Evolutionary conservation across 192 early-diverging fungal species (phyloP), one percentile per base, ranked within the genome.

Genomic region (Coemansia umbellata): DNA sequence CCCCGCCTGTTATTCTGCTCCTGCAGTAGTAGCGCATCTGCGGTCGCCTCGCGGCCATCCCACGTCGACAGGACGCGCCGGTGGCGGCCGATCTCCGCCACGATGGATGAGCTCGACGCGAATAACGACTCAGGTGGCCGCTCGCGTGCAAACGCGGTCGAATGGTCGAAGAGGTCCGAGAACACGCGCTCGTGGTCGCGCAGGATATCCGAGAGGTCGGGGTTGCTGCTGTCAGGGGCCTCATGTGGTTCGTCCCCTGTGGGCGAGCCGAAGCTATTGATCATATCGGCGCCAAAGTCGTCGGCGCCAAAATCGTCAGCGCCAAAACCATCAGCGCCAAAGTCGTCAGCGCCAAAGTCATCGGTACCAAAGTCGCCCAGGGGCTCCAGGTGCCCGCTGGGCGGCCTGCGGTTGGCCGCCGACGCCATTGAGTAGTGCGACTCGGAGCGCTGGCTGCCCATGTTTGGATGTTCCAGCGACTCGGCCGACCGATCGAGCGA

Each of bases 401-500:
- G 42, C 37, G 37, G 14, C n/a, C n/a, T n/a, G 23, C 43, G 17
- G 31, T 37, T 30, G 1, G 10, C 32, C 56, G 59, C 37, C 47
- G 52, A 60, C 23, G 36, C 7, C 3, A 56, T 10, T 31, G 68
- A 63, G 27, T 19, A 13, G 1, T 42, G 49, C 21, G 51, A 41
- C 21, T n/a, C 24, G 31, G 60, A 48, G 21, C 51, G 54, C 60
- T 74, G 71, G 53, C 72, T 75, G 31, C 65, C 72, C 51, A 75
- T 45, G 24, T 75, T 75, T 13, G 64, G 72, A 18, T 75, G 72
- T 19, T 75, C 72, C 26, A 68, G 60, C 31, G 72, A 68, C 49
- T 64, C 64, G 1, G 39, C 17, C 44, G 64, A 75, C 23, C n/a
- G 44, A 9, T 32, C 31, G n/a, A 21, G 19, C 30, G 30, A 30